Evolutionary conservation across 2,329 filamentous ascomycete species (phyloP), one percentile per base, ranked within the genome.

Genomic region (Teratosphaeria nubilosa): DNA sequence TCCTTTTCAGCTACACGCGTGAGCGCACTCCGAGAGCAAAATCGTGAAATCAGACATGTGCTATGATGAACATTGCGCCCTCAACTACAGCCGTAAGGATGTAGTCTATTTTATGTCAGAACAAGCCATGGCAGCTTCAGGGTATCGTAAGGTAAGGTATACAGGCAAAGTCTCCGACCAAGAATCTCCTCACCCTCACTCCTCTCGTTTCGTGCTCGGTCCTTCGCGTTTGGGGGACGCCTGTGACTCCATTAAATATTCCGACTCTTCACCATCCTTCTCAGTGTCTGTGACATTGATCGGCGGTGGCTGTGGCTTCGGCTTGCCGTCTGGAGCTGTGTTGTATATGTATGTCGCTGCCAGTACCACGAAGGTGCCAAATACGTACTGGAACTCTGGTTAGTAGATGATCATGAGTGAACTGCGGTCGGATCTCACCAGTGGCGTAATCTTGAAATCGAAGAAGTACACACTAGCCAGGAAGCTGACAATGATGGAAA

Each of bases 401-500:
- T 16, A 60, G 64, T 51, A 61, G 41, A 14, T 57, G 6, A 6
- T 9, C n/a, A 27, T 45, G 13, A 25, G 24, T n/a, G 20, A 20
- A 22, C 5, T 22, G 9, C 3, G 4, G 27, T n/a, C 14, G 20
- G 16, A 20, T 79, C 87, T 76, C 81, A 95, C 90, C 63, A 84
- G 83, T 27, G 79, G 68, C 0, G 87, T 88, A 51, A 94, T 81
- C 53, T 84, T 75, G 64, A 95, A 90, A 54, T 91, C 82, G 71
- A 97, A 96, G 64, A 96, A 87, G 74, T 84, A 86, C 1, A 95
- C 82, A 69, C 91, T 96, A 56, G 89, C 88, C 14, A 96, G 64
- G 63, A 91, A 91, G 70, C 89, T 95, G 54, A 96, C 76, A 58
- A 96, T 78, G 61, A 97, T 95, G 68, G 90, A 96, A 62, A 95